Base-by-base conservation (phyloP, 768 basidiomycete genomes). In the Cantharellus anzutake region DNA sequence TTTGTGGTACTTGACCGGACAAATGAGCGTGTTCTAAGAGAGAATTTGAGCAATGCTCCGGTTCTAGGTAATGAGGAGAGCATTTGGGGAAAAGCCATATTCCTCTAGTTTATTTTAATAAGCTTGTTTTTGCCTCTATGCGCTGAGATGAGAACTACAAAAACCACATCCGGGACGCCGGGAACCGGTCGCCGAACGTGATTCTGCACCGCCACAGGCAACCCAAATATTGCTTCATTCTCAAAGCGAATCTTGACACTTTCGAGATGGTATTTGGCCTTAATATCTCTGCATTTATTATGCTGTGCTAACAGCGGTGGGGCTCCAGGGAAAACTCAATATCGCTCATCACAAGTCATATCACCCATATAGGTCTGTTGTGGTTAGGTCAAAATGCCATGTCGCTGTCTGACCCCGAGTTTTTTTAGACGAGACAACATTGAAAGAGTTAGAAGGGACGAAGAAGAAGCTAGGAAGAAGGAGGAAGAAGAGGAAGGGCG, bases 261-360 rank as follows among this genome's bases (percentile, higher is more conserved):
- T 48, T 29, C 20, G 20, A 29, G 20, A 29, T 29, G 20, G 20
- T 29, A 29, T 29, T 29, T 29, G 20, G 20, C 20, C 20, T 29
- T 29, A 29, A 29, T 29, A 29, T 29, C 20, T 29, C 20, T 29
- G 20, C 20, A 29, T 29, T 29, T 29, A 29, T 29, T 29, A 29
- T 29, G 20, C 20, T 29, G 20, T 29, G 20, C 20, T 29, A 29
- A 29, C 20, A 29, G 20, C 20, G 20, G 20, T 29, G 20, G 20
- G 20, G 20, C 20, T 42, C 14, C 38, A 57, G 86, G 86, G 85
- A 37, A 86, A 86, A 66, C 76, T 90, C 34, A 88, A 88, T 68
- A 89, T 90, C 68, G 87, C 87, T 7, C 87, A 90, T 69, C 87
- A 89, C 74, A 91, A 91, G 68, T 88, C 86, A 1, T 90, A 90